Evolutionary conservation across 2,329 filamentous ascomycete species (phyloP).

Genomic region (Periglandula ipomoeae): DNA sequence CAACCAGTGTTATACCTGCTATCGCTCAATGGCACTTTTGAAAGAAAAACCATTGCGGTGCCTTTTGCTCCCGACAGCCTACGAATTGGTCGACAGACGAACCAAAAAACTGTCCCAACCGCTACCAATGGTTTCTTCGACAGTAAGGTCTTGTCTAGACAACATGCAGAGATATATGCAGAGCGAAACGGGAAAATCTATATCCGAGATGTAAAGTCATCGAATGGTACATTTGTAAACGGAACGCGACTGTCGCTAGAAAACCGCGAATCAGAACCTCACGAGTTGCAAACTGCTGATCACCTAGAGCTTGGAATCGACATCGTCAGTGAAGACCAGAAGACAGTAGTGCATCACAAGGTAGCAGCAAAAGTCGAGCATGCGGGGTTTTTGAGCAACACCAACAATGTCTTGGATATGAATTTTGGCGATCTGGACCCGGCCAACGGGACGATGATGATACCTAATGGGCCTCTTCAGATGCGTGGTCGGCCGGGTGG

Average conservation of each 20-base stretch:
- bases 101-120: conserved; percentile 89
- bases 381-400: conserved; percentile 70
- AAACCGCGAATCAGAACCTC: conserved; percentile 91
- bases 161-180: conserved; percentile 97
- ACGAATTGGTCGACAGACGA: conserved; percentile 91
- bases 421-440: conserved; percentile 89
- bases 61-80: conserved; percentile 91
- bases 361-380: conserved; percentile 95
- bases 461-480: conserved; percentile 59
- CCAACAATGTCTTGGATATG: conserved; percentile 73
- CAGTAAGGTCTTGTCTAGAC: conserved; percentile 91
- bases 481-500: conserved; percentile 62
- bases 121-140: conserved; percentile 93
- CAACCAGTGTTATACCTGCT: conserved; percentile 77
- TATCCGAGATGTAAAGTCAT: conserved; percentile 96
- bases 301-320: conserved; percentile 94
- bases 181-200: conserved; percentile 76
- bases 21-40: conserved; percentile 92
- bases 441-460: conserved; percentile 63
- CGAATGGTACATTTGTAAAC: conserved; percentile 97
- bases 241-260: conserved; percentile 82
- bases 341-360: conserved; percentile 97
- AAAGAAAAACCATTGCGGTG: conserved; percentile 90
- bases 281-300: conserved; percentile 85
- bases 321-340: conserved; percentile 97